Percentiles rank a stretch among this genome's conserved stretches.
Conservation (phyloP, 2,329 filamentous ascomycete genomes). For the Colletotrichum gloeosporioides region DNA sequence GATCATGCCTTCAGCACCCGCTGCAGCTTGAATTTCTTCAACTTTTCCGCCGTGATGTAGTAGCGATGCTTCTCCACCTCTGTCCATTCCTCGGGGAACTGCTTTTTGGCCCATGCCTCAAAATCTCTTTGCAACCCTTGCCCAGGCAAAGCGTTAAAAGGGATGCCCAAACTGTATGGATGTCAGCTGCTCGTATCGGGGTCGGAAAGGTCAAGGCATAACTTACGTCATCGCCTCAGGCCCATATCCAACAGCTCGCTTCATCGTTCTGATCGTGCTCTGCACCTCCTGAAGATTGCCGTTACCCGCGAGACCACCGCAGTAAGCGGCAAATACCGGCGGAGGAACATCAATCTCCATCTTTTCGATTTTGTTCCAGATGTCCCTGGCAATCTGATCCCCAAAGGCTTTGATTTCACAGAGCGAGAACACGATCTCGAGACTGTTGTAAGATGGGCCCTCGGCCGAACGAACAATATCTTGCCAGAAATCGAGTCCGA, state of each 20-base stretch:
- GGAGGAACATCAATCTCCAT: conserved; percentile 83
- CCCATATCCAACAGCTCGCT: conserved; percentile 67
- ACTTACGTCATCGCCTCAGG: conserved; percentile 78
- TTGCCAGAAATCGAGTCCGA: conserved; percentile 81
- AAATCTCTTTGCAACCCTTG: conserved; percentile 71
- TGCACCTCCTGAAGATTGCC: conserved; percentile 73
- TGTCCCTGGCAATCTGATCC: conserved; percentile 64
- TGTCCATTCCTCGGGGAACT: conserved; percentile 73
- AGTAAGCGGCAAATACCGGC: conserved; percentile 76
- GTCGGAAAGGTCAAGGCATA: background rate
- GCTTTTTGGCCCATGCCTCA: conserved; percentile 73
- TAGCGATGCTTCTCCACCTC: conserved; percentile 63
- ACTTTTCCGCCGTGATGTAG: conserved; percentile 46
- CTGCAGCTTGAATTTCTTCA: conserved; percentile 55
- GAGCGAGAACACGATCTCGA: conserved; percentile 81
- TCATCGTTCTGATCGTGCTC: conserved; percentile 69
- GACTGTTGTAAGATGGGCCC: conserved; percentile 81
- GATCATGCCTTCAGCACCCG: conserved; percentile 54
- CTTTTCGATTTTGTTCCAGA: conserved; percentile 73
- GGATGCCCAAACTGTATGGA: conserved; percentile 67
- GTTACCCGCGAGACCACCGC: conserved; percentile 77
- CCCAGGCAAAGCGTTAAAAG: conserved; percentile 76
- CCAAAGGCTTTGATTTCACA: conserved; percentile 70
- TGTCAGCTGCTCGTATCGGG: background rate
- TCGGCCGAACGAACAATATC: conserved; percentile 85